Percentiles rank a stretch among this genome's conserved stretches.
Evolutionary conservation across 1,284 basidiomycete genomes (phyloP).

Genomic region (Microbotryum intermedium): DNA sequence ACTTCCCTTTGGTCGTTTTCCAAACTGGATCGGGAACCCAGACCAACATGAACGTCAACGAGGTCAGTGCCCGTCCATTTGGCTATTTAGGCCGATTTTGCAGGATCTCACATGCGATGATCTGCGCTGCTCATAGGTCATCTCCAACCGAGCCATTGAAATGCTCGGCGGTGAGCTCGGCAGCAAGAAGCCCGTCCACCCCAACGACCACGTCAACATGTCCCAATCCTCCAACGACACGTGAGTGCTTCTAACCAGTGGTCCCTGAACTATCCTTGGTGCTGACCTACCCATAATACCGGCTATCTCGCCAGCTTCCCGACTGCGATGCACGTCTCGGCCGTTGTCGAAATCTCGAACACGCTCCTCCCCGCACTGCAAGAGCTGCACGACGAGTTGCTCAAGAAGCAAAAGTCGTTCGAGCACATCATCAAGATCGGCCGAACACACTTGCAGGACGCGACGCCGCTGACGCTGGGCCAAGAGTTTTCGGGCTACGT

Average conservation of each 20-base stretch:
- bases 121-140: conserved; percentile 55
- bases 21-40: conserved; percentile 99
- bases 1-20: conserved; percentile 98
- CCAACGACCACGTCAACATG: conserved; percentile 99
- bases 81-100: not conserved
- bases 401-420: conserved; percentile 71
- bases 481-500: conserved; percentile 99
- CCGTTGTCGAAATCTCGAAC: conserved; percentile 76
- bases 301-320: conserved; percentile 63
- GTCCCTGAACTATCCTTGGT: not conserved
- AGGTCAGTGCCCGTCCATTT: conserved; percentile 47
- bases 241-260: conserved; percentile 42
- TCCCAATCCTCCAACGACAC: conserved; percentile 99
- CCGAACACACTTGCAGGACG: conserved; percentile 95
- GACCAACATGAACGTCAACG: conserved; percentile 99
- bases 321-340: conserved; percentile 97
- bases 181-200: conserved; percentile 95
- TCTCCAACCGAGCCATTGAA: conserved; percentile 97
- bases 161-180: conserved; percentile 91
- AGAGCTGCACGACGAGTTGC: conserved; percentile 73
- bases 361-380: conserved; percentile 77
- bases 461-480: conserved; percentile 92
- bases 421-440: conserved; percentile 97
- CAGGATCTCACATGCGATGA: not conserved
- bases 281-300: not conserved